Base-by-base conservation (phyloP, 2,329 filamentous ascomycete species). In the Ilyonectria destructans region DNA sequence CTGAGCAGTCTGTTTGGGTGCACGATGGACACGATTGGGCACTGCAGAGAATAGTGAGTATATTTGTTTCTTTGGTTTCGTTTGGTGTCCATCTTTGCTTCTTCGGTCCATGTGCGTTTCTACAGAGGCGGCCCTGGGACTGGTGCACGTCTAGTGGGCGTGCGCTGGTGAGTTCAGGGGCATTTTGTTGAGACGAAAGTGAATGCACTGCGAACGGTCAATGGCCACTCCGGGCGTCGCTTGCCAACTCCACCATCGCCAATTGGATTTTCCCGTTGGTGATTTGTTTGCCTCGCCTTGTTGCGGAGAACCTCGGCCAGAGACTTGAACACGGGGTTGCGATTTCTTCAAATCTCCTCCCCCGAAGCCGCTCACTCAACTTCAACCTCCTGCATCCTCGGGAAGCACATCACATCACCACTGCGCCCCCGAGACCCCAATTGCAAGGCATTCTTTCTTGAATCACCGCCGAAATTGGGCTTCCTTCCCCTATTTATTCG, bases 1-100 rank as follows among this genome's bases (percentile, higher is more conserved):
- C 81, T 1, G 72, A 79, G 68, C 84, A 85, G 58, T 83, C 82
- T 13, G 76, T 81, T 29, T 87, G 85, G 84, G 80, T 79, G 29
- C 74, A 79, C 33, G 75, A 82, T 63, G 80, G 81, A 6, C 75
- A 74, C 31, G 62, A 62, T 13, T 83, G 81, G 81, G 74, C 80
- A 40, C 74, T 86, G 29, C 80, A 80, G 62, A 75, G 74, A 68
- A 70, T 79, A 68, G 84, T 86, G 73, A 81, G 83, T 80, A 19
- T 49, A 15, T 21, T 29, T 40, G 43, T 23, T 52, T 10, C 8
- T 37, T 68, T 60, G 49, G 29, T 33, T 52, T 29, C 12, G 10
- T 69, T 58, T 29, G 52, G 26, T 51, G 2, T 19, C 10, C 26
- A 26, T 40, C n/a, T 55, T 52, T 21, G 6, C 62, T 45, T 51